Percentiles rank a stretch among this genome's conserved stretches.
phyloP scores from a whole-genome alignment of 148 eudicot genomes.

The Fagopyrum esculentum region DNA sequence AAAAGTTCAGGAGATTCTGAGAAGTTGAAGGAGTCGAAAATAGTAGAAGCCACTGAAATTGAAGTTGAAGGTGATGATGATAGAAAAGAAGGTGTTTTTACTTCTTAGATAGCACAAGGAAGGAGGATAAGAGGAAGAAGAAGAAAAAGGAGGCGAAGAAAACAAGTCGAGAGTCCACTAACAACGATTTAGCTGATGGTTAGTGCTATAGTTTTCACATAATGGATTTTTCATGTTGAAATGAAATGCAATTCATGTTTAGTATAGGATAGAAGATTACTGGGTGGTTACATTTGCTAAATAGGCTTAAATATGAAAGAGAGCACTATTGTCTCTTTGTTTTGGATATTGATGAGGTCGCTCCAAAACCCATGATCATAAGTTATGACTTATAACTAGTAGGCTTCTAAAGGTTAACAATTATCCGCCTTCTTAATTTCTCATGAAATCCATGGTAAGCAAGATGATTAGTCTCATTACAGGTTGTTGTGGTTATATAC shows the following conservation, averaged over 20 bases:
- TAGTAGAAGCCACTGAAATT: constrained; percentile 9
- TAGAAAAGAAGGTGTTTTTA: neutral
- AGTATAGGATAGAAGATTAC: neutral
- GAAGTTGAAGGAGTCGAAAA: constrained; percentile 35
- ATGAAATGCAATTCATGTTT: neutral
- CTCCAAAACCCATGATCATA: neutral
- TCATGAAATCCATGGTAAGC: neutral
- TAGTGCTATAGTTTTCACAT: constrained; percentile 18
- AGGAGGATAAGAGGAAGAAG: neutral
- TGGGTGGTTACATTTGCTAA: neutral
- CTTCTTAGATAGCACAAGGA: neutral
- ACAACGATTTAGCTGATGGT: constrained; percentile 23
- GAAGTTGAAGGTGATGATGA: too few species aligned
- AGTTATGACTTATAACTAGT: neutral
- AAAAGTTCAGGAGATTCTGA: constrained; percentile 14
- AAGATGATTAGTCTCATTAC: neutral
- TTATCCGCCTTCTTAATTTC: neutral
- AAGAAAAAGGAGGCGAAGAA: constrained; percentile 11
- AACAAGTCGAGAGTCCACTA: neutral
- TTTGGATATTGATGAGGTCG: neutral
- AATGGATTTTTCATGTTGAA: neutral
- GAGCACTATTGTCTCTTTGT: neutral
- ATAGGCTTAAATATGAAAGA: neutral
- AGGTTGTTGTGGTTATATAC: neutral
- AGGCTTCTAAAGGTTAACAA: neutral